These are phyloP conservation scores for Pseudocercospora fijiensis DNA, from an alignment of 2,329 filamentous ascomycete species.

Conservation along the genomic window DNA sequence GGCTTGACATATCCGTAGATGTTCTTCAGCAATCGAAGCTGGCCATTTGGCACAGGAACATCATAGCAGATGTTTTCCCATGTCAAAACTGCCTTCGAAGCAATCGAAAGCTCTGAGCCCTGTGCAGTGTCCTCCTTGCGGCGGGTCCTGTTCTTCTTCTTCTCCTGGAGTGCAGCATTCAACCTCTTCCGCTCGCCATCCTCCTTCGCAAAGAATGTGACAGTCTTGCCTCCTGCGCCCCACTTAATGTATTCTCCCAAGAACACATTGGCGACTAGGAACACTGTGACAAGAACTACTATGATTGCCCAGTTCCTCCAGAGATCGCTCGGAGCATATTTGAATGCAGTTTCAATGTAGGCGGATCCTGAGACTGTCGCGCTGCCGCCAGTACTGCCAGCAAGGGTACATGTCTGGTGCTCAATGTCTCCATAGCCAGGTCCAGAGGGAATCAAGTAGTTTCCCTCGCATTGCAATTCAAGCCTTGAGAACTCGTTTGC, in stretches of 20 bases:
- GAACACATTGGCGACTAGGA: conserved; percentile 72
- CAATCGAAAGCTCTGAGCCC: conserved; percentile 51
- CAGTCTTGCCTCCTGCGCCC: conserved; percentile 75
- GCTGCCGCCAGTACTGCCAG: conserved; percentile 68
- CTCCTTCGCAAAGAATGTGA: conserved; percentile 73
- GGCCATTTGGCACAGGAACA: conserved; percentile 49
- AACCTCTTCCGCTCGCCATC: conserved; percentile 65
- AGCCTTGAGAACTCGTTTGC: conserved; percentile 77
- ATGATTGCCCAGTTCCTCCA: conserved; percentile 88
- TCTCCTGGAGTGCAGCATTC: conserved; percentile 62
- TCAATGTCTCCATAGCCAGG: conserved; percentile 67
- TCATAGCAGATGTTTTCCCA: conserved; percentile 54
- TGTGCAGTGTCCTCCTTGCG: conserved; percentile 44
- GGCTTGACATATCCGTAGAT: conserved; percentile 53
- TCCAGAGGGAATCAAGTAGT: conserved; percentile 70
- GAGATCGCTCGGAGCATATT: conserved; percentile 64
- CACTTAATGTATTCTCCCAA: conserved; percentile 77
- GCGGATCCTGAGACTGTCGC: conserved; percentile 61
- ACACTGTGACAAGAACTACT: conserved; percentile 69
- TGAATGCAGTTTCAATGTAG: conserved; percentile 69
- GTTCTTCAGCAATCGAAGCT: conserved; percentile 47
- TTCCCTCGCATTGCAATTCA: conserved; percentile 65
- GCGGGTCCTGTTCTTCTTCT: conserved; percentile 55
- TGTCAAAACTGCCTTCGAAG: conserved; percentile 57
- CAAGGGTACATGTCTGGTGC: conserved; percentile 77